Base-by-base conservation (phyloP, 2,329 filamentous ascomycete genomes). In the Rasamsonia emersonii region DNA sequence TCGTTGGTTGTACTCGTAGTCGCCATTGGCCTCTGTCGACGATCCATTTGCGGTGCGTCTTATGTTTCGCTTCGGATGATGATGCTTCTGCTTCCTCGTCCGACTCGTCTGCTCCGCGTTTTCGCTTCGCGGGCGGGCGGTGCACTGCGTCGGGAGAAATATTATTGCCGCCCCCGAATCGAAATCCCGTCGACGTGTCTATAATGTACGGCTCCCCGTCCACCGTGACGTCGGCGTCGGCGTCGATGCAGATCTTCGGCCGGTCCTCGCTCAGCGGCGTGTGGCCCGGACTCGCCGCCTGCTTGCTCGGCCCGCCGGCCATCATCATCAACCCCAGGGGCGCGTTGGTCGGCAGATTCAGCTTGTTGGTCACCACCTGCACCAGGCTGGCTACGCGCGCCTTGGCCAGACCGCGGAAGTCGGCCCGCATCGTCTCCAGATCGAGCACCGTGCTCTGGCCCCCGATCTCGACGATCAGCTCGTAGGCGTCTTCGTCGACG, bases 401-500 rank as follows among this genome's bases (percentile, higher is more conserved):
- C 43, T 81, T 80, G 4, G 78, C 75, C 28, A 82, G 72, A 9
- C 76, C 75, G 44, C 82, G 74, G 59, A 95, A 93, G 41, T 83
- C 77, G 2, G 77, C 79, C 2, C 75, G 70, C 47, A 75, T 68
- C 9, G 53, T 54, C 27, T 50, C 47, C 30, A 73, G 60, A 43
- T 78, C 68, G 20, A 84, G 54, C 18, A 67, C 57, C 2, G 76
- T 82, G 32, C 68, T 68, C 46, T 85, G 81, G 26, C 69, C 70
- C 11, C 79, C 77, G 30, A 93, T 81, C 54, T 96, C 86, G 2
- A 95, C 62, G 16, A 96, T 70, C 14, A 95, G 70, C 52, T 88
- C 82, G 37, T 75, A 69, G 0, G 80, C 61, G 14, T 68, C 68
- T 32, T 84, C 77, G 54, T 95, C 86, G n/a, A 86, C 77, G 48